phyloP scores from a whole-genome alignment of 2,329 filamentous ascomycete genomes.

The Beauveria brongniartii region DNA sequence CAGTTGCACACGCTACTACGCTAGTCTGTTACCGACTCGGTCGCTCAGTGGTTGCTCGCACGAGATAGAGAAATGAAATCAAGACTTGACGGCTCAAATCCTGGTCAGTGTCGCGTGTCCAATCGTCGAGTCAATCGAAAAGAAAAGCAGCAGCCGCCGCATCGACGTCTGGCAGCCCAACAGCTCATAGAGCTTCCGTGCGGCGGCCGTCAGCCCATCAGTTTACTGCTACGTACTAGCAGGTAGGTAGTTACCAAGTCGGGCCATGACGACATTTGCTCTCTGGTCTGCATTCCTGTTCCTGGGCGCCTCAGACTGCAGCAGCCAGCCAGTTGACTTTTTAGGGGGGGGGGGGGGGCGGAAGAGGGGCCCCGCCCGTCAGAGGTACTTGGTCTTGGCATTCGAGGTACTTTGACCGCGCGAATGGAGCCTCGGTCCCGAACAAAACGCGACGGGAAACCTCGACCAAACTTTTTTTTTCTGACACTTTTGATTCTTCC shows the following conservation, averaged over 20 bases:
- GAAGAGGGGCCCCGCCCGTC: background rate
- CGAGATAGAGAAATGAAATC: background rate
- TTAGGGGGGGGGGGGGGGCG: no score
- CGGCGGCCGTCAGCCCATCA: background rate
- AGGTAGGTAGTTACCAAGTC: background rate
- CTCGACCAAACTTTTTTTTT: background rate
- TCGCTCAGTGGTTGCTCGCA: background rate
- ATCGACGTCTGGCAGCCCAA: background rate
- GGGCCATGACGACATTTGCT: background rate
- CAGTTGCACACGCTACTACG: no score
- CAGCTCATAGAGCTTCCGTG: background rate
- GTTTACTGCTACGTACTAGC: no score
- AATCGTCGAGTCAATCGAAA: background rate
- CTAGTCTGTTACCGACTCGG: no score
- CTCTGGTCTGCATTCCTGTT: background rate
- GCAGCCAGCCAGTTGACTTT: background rate
- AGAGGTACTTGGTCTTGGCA: constrained; percentile 9
- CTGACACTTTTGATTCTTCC: background rate
- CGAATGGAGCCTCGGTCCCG: constrained; percentile 1
- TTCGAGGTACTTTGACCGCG: background rate
- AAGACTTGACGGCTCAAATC: background rate
- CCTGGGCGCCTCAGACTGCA: background rate
- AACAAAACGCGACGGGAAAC: background rate
- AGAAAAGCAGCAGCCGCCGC: background rate
- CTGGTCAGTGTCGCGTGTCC: background rate